These are phyloP conservation scores for Lentinula aciculospora DNA, from an alignment of 768 basidiomycete genomes.

Conservation along the genomic window DNA sequence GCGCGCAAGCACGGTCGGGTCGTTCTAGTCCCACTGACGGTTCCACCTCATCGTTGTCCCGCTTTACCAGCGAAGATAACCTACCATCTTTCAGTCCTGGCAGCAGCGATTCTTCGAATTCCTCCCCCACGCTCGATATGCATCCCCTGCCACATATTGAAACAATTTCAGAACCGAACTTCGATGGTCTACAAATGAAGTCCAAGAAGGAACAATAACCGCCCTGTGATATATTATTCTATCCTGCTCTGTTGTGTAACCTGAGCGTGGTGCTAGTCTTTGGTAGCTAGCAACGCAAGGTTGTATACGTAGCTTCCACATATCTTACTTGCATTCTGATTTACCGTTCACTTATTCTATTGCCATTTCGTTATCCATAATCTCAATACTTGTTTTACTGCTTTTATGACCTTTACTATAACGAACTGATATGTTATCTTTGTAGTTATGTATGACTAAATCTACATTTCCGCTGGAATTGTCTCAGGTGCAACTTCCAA, in stretches of 20 bases:
- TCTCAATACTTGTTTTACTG: background rate
- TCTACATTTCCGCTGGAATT: background rate
- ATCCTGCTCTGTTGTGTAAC: background rate
- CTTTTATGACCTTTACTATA: background rate
- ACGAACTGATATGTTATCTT: background rate
- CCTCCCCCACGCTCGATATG: background rate
- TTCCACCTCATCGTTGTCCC: background rate
- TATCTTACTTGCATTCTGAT: background rate
- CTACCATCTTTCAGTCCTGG: background rate
- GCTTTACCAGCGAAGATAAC: slow-evolving; percentile 2
- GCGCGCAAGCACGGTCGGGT: slow-evolving; percentile 42
- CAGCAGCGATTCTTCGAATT: background rate
- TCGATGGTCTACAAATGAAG: background rate
- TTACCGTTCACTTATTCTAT: background rate
- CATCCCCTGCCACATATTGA: slow-evolving; percentile 1
- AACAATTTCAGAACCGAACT: background rate
- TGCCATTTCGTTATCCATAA: background rate
- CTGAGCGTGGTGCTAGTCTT: background rate
- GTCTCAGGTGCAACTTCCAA: background rate
- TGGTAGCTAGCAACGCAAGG: background rate
- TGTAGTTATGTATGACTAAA: too few species aligned
- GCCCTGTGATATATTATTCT: background rate
- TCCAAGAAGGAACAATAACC: background rate
- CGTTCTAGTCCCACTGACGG: slow-evolving; percentile 42
- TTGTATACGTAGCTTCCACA: background rate